Evolutionary conservation across 139 green algal genomes (phyloP).

Genomic region (Volvox africanus): DNA sequence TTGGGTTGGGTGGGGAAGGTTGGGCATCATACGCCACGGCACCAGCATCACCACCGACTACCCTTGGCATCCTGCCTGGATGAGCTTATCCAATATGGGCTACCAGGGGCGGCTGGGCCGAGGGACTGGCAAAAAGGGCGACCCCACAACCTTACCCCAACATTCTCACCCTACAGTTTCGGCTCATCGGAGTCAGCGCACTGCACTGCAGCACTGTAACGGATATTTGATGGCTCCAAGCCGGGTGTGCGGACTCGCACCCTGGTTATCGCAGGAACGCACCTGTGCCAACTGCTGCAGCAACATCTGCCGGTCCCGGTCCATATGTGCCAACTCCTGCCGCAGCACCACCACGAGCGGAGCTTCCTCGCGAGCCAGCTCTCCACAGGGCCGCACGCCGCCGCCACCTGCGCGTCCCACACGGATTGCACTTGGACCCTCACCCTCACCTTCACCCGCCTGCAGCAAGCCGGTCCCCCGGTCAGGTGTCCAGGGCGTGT

Average conservation of each 20-base stretch:
- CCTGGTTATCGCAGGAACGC: background rate
- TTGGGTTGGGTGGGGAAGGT: background rate
- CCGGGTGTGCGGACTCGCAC: too few relatives aligned
- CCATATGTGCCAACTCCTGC: conserved; percentile 22
- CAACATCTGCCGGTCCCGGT: conserved; percentile 30
- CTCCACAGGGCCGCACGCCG: background rate
- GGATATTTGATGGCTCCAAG: too few relatives aligned
- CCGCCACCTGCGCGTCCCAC: background rate
- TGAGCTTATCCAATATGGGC: too few relatives aligned
- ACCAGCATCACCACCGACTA: background rate
- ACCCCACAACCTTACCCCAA: too few relatives aligned
- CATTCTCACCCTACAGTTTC: too few relatives aligned
- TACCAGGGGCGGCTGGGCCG: too few relatives aligned
- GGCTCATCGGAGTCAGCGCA: too few relatives aligned
- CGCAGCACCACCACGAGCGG: conserved; percentile 37
- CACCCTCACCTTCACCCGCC: background rate
- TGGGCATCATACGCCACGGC: background rate
- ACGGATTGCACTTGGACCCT: background rate
- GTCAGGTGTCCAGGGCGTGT: background rate
- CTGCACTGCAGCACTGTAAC: too few relatives aligned
- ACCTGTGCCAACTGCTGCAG: conserved; percentile 34
- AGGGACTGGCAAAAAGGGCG: too few relatives aligned
- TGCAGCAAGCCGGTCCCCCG: background rate
- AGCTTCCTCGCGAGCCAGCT: background rate
- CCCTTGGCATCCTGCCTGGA: too few relatives aligned